Base-by-base conservation (phyloP, 1,139 yeast genomes). In the Pichia sp. region DNA sequence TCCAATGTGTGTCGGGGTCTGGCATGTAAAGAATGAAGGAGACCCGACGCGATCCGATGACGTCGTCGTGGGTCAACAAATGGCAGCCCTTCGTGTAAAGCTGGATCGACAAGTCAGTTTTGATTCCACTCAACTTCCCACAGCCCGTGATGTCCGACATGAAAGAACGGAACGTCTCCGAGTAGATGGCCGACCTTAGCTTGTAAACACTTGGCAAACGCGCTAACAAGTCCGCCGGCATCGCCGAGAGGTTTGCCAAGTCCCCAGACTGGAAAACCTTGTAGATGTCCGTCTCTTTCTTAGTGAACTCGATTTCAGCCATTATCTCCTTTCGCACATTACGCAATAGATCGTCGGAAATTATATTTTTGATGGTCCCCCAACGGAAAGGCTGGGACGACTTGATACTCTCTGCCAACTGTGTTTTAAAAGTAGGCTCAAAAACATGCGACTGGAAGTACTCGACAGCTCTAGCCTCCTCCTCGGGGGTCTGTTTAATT, bases 191-290 rank as follows among this genome's bases (percentile, higher is more conserved):
- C 31, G 90, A 85, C 61, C 98, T 76, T 45, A 95, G 73, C 65
- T 86, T 85, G 67, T 76, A 87, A 53, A 95, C 71, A 5, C 87
- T 82, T 4, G 95, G 89, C 53, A 95, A 74, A 63, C 88, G 74
- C 7, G 84, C 77, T 49, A 87, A 74, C 68, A 93, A 97, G 53
- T 82, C 81, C 77, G 84, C 79, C 61, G 89, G 81, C 58, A 95
- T 75, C 0, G 97, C 97, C 0, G 95, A 87, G 50, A 95, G 73
- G 67, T 95, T 95, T 45, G 97, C 97, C 64, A 95, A 77, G 70
- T 95, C 99, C 31, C 99, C 99, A 50, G 95, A 86, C 70, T 95
- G 99, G 68, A 78, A 85, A 36, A 95, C 96, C 69, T 90, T 92
- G 72, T 95, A 95, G 59, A 95, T 95, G 67, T 95, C 99, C 0